Base-by-base conservation (phyloP, 2,329 filamentous ascomycete genomes). In the Hansfordia pulvinata region DNA sequence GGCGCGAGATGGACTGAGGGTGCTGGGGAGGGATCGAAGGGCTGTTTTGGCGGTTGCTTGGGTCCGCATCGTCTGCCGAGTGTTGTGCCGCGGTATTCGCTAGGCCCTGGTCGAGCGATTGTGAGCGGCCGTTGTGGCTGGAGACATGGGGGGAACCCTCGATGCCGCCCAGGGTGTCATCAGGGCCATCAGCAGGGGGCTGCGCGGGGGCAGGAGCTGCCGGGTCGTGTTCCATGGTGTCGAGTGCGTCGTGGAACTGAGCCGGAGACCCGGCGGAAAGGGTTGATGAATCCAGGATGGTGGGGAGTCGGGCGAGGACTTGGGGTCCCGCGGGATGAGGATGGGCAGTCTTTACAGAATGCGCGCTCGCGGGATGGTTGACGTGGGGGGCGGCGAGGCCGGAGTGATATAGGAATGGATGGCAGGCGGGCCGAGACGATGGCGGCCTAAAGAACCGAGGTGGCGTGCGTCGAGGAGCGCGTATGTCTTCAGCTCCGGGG, bases 241-340 rank as follows among this genome's bases (percentile, higher is more conserved):
- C 59, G 40, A 64, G 48, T 31, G 56, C 54, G 60, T 63, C 58
- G 58, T 61, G 59, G 43, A 59, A 63, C 43, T 64, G 62, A 54
- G 53, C 60, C 46, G 55, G 50, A 33, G 62, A 64, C 53, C 60
- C 62, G 42, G 52, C 51, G 24, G 56, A 54, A 18, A 62, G 41
- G 11, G 51, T 60, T 33, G 60, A 60, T 35, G 58, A 59, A 62
- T 72, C 66, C 64, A 69, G 60, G 35, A 47, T 61, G n/a, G n/a
- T n/a, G n/a, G n/a, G n/a, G n/a, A n/a, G n/a, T n/a, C n/a, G n/a
- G n/a, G n/a, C n/a, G n/a, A n/a, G n/a, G n/a, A n/a, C n/a, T n/a
- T n/a, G n/a, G 26, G 20, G 18, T 28, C 13, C 15, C 13, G 25
- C 26, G 26, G 22, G 23, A 27, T 24, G 19, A 26, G 27, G 30